Evolutionary conservation across 768 basidiomycete genomes (phyloP), one percentile per base, ranked within the genome.

Genomic region (Pholiota molesta): DNA sequence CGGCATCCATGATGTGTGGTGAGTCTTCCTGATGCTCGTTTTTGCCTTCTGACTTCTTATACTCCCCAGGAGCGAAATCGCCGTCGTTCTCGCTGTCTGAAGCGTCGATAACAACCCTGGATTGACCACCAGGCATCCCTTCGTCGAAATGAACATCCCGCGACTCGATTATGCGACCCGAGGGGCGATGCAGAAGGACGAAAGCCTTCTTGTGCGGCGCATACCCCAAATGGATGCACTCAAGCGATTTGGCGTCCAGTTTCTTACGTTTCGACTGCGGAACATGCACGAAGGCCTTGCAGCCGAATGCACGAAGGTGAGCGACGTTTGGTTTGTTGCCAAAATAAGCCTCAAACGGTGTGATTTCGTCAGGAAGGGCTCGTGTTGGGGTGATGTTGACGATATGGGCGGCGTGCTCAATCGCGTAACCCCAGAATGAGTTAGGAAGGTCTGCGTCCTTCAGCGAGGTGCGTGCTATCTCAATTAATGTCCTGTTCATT

Each of bases 401-500:
- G 8, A 79, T n/a, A 63, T 73, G 79, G 0, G 69, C 64, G 0
- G 69, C 71, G 53, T 79, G 67, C 1, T 44, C 42, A 1, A 75
- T 57, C 2, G 77, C 77, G 19, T 77, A 69, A 2, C 69, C 73
- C 79, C 78, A 81, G 1, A 78, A 72, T 28, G 39, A 53, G 31
- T 55, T 55, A 17, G 67, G 65, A 3, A 68, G 65, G 19, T 53
- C 52, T 21, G 62, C 42, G 9, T 58, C 65, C 40, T 70, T 59
- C 1, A 78, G 62, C 68, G 77, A 69, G 8, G 72, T 69, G 52
- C 62, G 62, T 47, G 67, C 63, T 40, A 49, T 49, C 28, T 62
- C 61, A 9, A 51, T 21, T 6, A 63, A 7, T 11, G 57, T 62
- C 29, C 62, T 49, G 35, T 58, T 62, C 17, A 57, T 58, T 23